Base-by-base conservation (phyloP, 768 basidiomycete genomes). In the Tricholoma saponaceum region DNA sequence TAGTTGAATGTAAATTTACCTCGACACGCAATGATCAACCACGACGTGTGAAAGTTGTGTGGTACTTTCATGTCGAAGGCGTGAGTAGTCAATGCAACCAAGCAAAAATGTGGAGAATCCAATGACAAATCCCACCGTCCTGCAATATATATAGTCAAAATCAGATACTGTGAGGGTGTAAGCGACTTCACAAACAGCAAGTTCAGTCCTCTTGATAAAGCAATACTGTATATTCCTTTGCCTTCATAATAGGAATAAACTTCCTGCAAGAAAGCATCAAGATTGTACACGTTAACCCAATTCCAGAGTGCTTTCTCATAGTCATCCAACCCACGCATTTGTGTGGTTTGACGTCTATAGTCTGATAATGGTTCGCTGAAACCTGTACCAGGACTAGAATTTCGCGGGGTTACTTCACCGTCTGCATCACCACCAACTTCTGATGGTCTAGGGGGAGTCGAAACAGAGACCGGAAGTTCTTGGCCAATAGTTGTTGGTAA, bases 271-370 rank as follows among this genome's bases (percentile, higher is more conserved):
- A 95, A 99, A 7, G 86, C 87, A 66, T 99, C 97, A 37, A 99
- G 80, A 68, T 99, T 98, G 69, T 94, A 93, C 12, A 98, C 94
- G 68, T 99, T 99, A 58, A 98, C 94, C 97, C 97, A 99, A 57
- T 91, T 90, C 97, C 97, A 99, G 50, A 98, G 72, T 0, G 97
- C 97, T 58, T 86, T 87, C 70, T 99, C 95, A 66, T 91, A 87
- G 12, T 85, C 84, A 66, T 94, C 89, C 46, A 94, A 69, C 8
- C 91, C 89, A 52, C 84, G 81, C 80, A 86, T 82, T 43, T 74
- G 78, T 58, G 76, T 83, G 18, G 72, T 65, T 43, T 69, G 75
- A 54, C 72, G 68, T 18, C 68, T 68, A 22, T 70, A 66, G 28
- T 68, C 63, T 33, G 69, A 71, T 7, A 73, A 67, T 3, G 70